These are phyloP conservation scores for Pythium utonaiense DNA, from an alignment of 352 stramenopile species.

Conservation along the genomic window DNA sequence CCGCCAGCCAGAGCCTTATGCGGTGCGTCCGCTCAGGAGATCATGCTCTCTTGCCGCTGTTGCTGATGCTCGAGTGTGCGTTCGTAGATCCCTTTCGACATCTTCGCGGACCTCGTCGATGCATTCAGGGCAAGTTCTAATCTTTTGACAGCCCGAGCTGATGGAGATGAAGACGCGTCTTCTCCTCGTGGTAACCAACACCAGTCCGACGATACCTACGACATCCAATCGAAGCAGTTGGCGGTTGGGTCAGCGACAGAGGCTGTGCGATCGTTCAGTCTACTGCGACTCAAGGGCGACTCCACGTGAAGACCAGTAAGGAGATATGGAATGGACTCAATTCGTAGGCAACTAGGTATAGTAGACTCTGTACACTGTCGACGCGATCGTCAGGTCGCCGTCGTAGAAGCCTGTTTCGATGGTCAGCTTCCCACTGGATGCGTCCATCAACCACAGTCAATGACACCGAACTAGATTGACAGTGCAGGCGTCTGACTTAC, in stretches of 20 bases:
- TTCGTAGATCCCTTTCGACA: slow-evolving; percentile 57
- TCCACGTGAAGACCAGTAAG: not conserved
- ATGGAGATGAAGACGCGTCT: not conserved
- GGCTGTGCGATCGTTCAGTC: slow-evolving; percentile 15
- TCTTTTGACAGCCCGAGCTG: not conserved
- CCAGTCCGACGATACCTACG: not conserved
- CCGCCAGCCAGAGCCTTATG: slow-evolving; percentile 32
- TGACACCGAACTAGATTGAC: too few species aligned
- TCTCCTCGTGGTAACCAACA: not conserved
- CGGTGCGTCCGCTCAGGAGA: slow-evolving; percentile 26
- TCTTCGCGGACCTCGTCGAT: slow-evolving; percentile 49
- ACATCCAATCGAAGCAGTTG: not conserved
- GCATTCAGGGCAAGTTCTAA: slow-evolving; percentile 24
- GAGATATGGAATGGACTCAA: not conserved
- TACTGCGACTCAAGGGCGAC: slow-evolving; percentile 2
- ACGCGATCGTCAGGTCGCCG: slow-evolving; percentile 80
- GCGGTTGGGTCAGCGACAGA: slow-evolving; percentile 14
- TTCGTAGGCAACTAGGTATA: slow-evolving; percentile 67
- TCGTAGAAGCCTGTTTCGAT: slow-evolving; percentile 97
- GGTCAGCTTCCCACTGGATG: slow-evolving; percentile 82
- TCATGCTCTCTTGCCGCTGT: too few species aligned
- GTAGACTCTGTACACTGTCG: slow-evolving; percentile 92
- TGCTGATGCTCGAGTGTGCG: too few species aligned
- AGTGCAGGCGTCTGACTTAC: slow-evolving; percentile 35
- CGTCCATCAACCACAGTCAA: not conserved